Evolutionary conservation across 2,329 filamentous ascomycete genomes (phyloP).

Genomic region (Arthrobotrys musiformis): DNA sequence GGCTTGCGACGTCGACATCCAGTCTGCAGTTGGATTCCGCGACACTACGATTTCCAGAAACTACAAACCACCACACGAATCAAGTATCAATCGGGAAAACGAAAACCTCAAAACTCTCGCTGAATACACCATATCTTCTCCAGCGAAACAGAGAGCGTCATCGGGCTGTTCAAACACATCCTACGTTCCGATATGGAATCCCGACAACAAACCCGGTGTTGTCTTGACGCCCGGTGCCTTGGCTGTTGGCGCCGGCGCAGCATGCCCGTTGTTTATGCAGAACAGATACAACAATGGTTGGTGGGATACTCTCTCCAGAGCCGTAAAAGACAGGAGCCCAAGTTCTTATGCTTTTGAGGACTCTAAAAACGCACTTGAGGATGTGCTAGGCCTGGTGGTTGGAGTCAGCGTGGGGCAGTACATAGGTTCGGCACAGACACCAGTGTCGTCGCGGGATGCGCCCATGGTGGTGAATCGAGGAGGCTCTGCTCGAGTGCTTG

Average conservation of each 20-base stretch:
- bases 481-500: slow-evolving; percentile 32
- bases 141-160: neutral
- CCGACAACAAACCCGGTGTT: slow-evolving; percentile 27
- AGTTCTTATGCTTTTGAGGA: slow-evolving; percentile 38
- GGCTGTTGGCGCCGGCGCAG: slow-evolving; percentile 44
- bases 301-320: slow-evolving; percentile 41
- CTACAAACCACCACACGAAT: slow-evolving; percentile 45
- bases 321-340: slow-evolving; percentile 26
- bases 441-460: slow-evolving; percentile 16
- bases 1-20: slow-evolving; percentile 47
- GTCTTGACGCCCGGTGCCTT: slow-evolving; percentile 39
- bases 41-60: slow-evolving; percentile 49
- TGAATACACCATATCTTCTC: slow-evolving; percentile 43
- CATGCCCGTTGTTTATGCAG: slow-evolving; percentile 34
- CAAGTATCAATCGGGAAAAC: slow-evolving; percentile 33
- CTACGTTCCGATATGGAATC: slow-evolving; percentile 40
- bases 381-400: slow-evolving; percentile 27
- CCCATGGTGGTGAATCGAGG: slow-evolving; percentile 22
- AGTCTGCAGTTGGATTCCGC: slow-evolving; percentile 33
- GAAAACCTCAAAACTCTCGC: slow-evolving; percentile 32
- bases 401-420: slow-evolving; percentile 49
- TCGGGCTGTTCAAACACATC: slow-evolving; percentile 22
- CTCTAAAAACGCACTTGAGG: slow-evolving; percentile 42
- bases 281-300: slow-evolving; percentile 49
- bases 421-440: slow-evolving; percentile 29